A percentile compares a stretch with the other conserved stretches of the same genome.
Evolutionary conservation across 164 flowering plant species (phyloP).

Genomic region (Vitis amurensis): DNA sequence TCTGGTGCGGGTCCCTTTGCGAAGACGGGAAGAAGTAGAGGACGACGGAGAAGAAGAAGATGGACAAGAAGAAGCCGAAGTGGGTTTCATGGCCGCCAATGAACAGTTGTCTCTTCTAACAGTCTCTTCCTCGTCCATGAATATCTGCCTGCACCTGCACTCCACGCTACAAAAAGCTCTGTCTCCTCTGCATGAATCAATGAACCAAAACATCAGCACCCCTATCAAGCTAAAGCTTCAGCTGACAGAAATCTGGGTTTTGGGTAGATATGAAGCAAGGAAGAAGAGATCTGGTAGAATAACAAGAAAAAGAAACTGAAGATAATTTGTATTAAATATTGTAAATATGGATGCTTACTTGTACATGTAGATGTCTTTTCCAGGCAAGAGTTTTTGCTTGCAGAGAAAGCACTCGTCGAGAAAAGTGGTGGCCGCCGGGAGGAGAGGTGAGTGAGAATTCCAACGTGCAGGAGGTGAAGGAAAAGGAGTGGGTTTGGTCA

Average conservation of each 20-base stretch:
- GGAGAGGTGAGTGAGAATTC: slow-evolving; percentile 12
- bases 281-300: no score
- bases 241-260: no score
- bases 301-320: background rate
- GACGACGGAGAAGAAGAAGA: slow-evolving; percentile 32
- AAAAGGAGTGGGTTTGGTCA: slow-evolving; percentile 17
- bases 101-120: slow-evolving; percentile 36
- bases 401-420: slow-evolving; percentile 67
- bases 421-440: slow-evolving; percentile 25
- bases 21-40: slow-evolving; percentile 24
- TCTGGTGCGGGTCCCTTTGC: slow-evolving; percentile 32
- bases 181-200: slow-evolving; percentile 52
- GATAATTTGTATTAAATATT: no score
- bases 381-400: slow-evolving; percentile 51
- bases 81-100: slow-evolving; percentile 32
- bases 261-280: no score
- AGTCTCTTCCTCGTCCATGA: slow-evolving; percentile 65
- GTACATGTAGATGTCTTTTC: slow-evolving; percentile 81
- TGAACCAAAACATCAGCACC: background rate
- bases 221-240: no score
- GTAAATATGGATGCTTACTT: slow-evolving; percentile 38
- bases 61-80: slow-evolving; percentile 5
- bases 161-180: slow-evolving; percentile 74
- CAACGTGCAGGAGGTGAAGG: slow-evolving; percentile 4
- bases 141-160: slow-evolving; percentile 74